phyloP scores from a whole-genome alignment of 2,329 filamentous ascomycete species.

The Aspergillus pseudoglaucus region DNA sequence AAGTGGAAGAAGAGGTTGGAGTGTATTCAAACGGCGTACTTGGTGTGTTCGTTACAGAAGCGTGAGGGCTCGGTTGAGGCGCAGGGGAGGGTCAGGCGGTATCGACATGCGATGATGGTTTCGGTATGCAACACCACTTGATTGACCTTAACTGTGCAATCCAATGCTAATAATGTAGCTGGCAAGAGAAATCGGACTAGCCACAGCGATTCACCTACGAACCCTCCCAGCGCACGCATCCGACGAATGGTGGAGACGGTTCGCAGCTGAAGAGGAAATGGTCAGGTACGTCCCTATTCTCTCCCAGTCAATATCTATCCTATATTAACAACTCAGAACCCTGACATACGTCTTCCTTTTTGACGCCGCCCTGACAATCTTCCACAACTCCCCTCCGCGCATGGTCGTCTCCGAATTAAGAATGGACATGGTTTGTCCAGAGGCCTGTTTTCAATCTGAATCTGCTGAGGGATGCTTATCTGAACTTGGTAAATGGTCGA shows the following conservation, averaged over 20 bases:
- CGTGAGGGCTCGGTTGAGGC: conserved; percentile 33
- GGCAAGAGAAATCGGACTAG: background rate
- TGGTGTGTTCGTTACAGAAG: conserved; percentile 35
- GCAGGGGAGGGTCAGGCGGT: conserved; percentile 25
- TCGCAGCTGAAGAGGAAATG: conserved; percentile 28
- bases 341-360: conserved; percentile 33
- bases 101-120: conserved; percentile 31
- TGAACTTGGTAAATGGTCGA: background rate
- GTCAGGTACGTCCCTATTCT: no score
- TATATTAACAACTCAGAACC: no score
- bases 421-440: conserved; percentile 29
- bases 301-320: no score
- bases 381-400: conserved; percentile 36
- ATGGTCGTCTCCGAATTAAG: conserved; percentile 36
- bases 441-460: conserved; percentile 33
- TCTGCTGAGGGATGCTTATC: conserved; percentile 14
- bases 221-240: conserved; percentile 10
- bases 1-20: conserved; percentile 22
- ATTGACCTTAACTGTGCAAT: no score
- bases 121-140: no score
- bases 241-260: conserved; percentile 22
- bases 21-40: conserved; percentile 29
- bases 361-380: conserved; percentile 36
- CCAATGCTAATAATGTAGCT: no score
- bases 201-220: background rate